Evolutionary conservation across 306 rosid species (phyloP), one percentile per base, ranked within the genome.

Genomic region (Carpinus viminea): DNA sequence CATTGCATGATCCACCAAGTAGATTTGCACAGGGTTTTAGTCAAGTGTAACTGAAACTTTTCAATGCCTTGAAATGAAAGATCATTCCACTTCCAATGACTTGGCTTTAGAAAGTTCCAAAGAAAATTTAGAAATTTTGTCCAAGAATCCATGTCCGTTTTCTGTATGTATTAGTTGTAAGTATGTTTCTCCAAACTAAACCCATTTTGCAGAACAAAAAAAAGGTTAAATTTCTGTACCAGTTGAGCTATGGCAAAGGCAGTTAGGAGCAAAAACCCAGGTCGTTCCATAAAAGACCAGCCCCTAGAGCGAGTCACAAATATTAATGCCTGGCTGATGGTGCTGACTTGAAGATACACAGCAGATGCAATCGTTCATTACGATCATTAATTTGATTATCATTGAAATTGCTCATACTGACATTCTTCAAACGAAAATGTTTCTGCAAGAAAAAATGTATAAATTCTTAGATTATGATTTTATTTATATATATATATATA

Each of bases 251-350:
- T 74, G 60, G 88, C 34, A 81, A 91, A 91, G 54, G 93, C 93
- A 48, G 13, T 59, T 18, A 83, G 84, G 50, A 89, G 96, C 85
- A 91, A 76, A 76, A 82, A 31, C 36, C 96, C 92, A 1, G 96
- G 96, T 72, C 96, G 85, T 80, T 91, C 93, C 41, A 72, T 16
- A 79, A 87, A 91, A 13, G 96, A 91, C 93, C 96, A 91, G 16
- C 92, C 88, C 76, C 90, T 72, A 2, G 93, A 86, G 43, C 93
- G 91, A 20, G 96, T 91, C 64, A 91, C 92, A 38, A 91, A 91
- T 76, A 91, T 89, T 46, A 91, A 80, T 54, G 96, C 93, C 75
- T 91, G 93, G 83, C 92, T 88, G 47, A 91, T 91, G 73, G 83
- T 83, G 55, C 96, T 91, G 79, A 89, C 93, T 91, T 88, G 96